Percentiles rank a stretch among this genome's conserved stretches.
Conservation (phyloP, 169 alveolate genomes). For the Cryptosporidium baileyi region DNA sequence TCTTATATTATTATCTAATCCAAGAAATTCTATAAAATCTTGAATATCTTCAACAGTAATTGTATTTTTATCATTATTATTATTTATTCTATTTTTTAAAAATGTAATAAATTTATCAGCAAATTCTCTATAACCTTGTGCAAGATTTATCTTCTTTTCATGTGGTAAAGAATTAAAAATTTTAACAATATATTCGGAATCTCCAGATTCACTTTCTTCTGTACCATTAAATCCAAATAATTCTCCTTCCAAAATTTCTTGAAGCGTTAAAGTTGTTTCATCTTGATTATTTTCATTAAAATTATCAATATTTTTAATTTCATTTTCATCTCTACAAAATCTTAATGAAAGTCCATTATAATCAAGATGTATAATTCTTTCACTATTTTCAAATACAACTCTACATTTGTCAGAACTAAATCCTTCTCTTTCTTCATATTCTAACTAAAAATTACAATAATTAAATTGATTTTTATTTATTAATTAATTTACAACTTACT, state of each 20-base stretch:
- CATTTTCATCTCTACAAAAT: background rate
- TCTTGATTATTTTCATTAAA: background rate
- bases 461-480: background rate
- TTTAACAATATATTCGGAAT: background rate
- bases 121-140: slow-evolving; percentile 55
- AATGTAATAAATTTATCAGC: slow-evolving; percentile 51
- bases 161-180: slow-evolving; percentile 41
- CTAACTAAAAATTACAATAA: background rate
- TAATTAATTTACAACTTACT: slow-evolving; percentile 1
- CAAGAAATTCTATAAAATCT: slow-evolving; percentile 18
- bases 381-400: slow-evolving; percentile 11
- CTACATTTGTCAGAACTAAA: slow-evolving; percentile 38
- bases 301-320: background rate
- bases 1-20: background rate
- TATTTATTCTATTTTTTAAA: background rate
- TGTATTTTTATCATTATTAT: slow-evolving; percentile 19
- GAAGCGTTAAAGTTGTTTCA: slow-evolving; percentile 9
- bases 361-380: slow-evolving; percentile 21
- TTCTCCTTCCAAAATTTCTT: slow-evolving; percentile 44
- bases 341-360: slow-evolving; percentile 4
- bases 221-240: slow-evolving; percentile 19
- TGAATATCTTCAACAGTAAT: slow-evolving; percentile 18
- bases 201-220: slow-evolving; percentile 26
- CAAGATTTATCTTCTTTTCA: slow-evolving; percentile 40
- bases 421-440: slow-evolving; percentile 48